Evolutionary conservation across 2,329 filamentous ascomycete species (phyloP).

Genomic region (Amauroascus verrucosus): DNA sequence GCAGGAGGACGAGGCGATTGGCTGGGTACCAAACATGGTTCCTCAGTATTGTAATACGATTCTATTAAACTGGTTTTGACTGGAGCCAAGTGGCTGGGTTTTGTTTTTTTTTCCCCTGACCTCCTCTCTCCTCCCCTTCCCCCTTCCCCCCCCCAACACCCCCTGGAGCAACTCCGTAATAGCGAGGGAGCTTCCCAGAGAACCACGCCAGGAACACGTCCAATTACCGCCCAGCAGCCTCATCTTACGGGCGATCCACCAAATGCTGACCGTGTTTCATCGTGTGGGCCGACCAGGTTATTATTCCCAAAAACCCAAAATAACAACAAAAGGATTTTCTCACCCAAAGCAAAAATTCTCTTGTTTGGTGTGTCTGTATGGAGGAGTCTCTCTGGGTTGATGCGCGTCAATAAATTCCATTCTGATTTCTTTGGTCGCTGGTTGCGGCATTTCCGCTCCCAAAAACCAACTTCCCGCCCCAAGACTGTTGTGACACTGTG

Average conservation of each 20-base stretch:
- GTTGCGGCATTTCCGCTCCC: neutral
- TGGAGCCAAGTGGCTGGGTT: neutral
- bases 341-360: too few species aligned
- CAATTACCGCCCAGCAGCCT: neutral
- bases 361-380: too few species aligned
- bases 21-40: too few species aligned
- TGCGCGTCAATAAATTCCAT: too few species aligned
- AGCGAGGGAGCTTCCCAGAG: too few species aligned
- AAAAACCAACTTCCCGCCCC: neutral
- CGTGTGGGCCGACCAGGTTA: neutral
- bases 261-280: neutral
- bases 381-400: neutral
- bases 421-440: neutral
- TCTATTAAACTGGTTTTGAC: neutral
- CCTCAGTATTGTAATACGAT: too few species aligned
- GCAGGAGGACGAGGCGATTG: neutral
- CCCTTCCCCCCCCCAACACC: too few species aligned
- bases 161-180: too few species aligned
- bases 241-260: neutral
- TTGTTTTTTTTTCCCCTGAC: neutral
- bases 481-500: too few species aligned
- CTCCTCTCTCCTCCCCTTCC: too few species aligned
- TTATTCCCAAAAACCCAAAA: too few species aligned
- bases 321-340: too few species aligned
- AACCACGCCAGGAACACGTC: neutral